Conservation (phyloP, 495 filamentous ascomycete species). For the Platismatia glauca region DNA sequence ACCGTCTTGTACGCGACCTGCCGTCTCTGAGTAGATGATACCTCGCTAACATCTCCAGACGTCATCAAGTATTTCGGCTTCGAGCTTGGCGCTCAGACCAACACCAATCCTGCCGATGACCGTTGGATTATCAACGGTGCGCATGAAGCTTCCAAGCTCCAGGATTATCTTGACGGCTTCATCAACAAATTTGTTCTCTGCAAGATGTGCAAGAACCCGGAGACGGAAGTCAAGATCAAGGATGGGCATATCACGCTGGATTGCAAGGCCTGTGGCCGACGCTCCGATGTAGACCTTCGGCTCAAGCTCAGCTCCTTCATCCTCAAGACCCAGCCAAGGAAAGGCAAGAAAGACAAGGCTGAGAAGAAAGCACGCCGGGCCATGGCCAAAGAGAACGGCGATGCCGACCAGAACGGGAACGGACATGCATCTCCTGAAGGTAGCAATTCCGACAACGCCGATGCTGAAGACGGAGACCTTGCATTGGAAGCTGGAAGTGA, state of each 20-base stretch:
- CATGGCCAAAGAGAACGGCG: conserved; percentile 73
- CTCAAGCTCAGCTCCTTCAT: conserved; percentile 97
- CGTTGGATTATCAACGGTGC: conserved; percentile 99
- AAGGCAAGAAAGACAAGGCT: conserved; percentile 91
- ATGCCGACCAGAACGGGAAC: conserved; percentile 47
- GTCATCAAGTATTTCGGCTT: conserved; percentile 99
- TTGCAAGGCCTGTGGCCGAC: conserved; percentile 97
- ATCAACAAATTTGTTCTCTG: conserved; percentile 97
- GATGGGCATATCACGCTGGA: conserved; percentile 83
- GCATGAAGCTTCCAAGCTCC: conserved; percentile 89
- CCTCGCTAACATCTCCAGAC: conserved; percentile 35
- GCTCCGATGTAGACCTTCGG: conserved; percentile 78
- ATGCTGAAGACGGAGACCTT: conserved; percentile 60
- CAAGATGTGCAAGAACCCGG: conserved; percentile 99
- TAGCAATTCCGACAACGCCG: conserved; percentile 68
- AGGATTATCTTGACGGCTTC: conserved; percentile 97
- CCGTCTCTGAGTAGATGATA: neutral
- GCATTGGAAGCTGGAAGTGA: conserved; percentile 74
- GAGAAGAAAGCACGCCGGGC: conserved; percentile 73
- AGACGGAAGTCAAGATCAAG: conserved; percentile 91
- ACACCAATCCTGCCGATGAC: conserved; percentile 91
- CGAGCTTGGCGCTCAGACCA: conserved; percentile 96
- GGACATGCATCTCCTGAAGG: conserved; percentile 57
- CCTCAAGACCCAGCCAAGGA: conserved; percentile 87
- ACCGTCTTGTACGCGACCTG: conserved; percentile 51